Base-by-base conservation (phyloP, 371 early-diverging fungal genomes). In the Apophysomyces sp. region DNA sequence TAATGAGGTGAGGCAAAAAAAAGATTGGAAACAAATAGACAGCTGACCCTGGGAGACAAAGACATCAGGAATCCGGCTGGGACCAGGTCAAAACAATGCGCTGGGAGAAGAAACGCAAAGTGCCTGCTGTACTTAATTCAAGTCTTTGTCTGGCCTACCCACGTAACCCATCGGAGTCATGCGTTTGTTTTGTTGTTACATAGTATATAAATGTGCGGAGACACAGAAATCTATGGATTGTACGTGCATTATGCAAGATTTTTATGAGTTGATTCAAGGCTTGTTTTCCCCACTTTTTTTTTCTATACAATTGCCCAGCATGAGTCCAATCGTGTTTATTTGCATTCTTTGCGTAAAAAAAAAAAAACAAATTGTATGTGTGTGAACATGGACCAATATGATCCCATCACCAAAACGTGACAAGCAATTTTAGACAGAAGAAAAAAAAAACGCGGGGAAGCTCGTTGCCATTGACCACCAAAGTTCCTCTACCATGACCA, bases 51-150 rank as follows among this genome's bases (percentile, higher is more conserved):
- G 49, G 21, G 0, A 44, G 9, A 24, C 12, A 65, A 71, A 83
- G 84, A 81, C 84, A 2, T 80, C 82, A 18, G 84, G 83, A 28
- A 82, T 86, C 52, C 77, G 77, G 67, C 73, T 78, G 67, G 80
- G 67, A 58, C 78, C 66, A 65, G 55, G 65, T 7, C 72, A 75
- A 58, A 60, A 49, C 12, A 74, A 76, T 69, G 81, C 84, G 62
- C 65, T 81, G 53, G 62, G 81, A 60, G 76, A 77, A 61, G 74
- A 74, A 36, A 60, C 68, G 13, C 73, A 66, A 62, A 69, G 71
- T 44, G 59, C 61, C 31, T 74, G 75, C 53, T 80, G 69, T 57
- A 58, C 49, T 16, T 44, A 44, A 44, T n/a, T n/a, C n/a, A 34
- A 8, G 2, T 34, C 34, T 2, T 34, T 4, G 34, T 3, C 34